phyloP scores from a whole-genome alignment of 192 early-diverging fungal genomes.

The Obelidium mucronatum region DNA sequence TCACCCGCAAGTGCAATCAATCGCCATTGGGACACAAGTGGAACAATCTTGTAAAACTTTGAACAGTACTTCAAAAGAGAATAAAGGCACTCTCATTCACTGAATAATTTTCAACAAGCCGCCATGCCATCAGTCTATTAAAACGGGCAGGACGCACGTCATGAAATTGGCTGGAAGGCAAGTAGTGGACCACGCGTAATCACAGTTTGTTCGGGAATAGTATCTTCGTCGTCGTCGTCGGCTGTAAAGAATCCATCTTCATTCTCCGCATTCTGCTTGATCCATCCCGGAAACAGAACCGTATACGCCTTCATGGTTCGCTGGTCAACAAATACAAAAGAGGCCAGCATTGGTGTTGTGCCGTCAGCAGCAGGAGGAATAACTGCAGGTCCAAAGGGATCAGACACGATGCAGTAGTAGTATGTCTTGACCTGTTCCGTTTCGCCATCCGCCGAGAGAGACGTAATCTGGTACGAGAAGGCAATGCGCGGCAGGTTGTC shows the following conservation, averaged over 20 bases:
- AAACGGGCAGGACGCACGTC: too few relatives aligned
- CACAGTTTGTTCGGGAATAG: neutral
- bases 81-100: neutral
- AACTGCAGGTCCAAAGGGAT: constrained; percentile 16
- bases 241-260: neutral
- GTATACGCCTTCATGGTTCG: constrained; percentile 7
- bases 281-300: constrained; percentile 29
- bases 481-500: constrained; percentile 29
- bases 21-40: constrained; percentile 4
- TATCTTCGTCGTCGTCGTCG: constrained; percentile 20
- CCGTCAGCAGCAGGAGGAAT: constrained; percentile 5
- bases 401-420: constrained; percentile 9
- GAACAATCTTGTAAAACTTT: too few relatives aligned
- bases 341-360: constrained; percentile 1
- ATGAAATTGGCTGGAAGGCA: too few relatives aligned
- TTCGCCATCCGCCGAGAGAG: neutral
- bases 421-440: neutral
- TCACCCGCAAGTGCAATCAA: constrained; percentile 3
- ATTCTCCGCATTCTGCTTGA: neutral
- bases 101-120: too few relatives aligned
- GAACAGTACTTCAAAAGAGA: neutral
- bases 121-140: too few relatives aligned
- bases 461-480: neutral
- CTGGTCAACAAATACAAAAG: constrained; percentile 28
- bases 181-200: constrained; percentile 26